Evolutionary conservation across 768 basidiomycete genomes (phyloP), one percentile per base, ranked within the genome.

Genomic region (Coprinopsis sp.): DNA sequence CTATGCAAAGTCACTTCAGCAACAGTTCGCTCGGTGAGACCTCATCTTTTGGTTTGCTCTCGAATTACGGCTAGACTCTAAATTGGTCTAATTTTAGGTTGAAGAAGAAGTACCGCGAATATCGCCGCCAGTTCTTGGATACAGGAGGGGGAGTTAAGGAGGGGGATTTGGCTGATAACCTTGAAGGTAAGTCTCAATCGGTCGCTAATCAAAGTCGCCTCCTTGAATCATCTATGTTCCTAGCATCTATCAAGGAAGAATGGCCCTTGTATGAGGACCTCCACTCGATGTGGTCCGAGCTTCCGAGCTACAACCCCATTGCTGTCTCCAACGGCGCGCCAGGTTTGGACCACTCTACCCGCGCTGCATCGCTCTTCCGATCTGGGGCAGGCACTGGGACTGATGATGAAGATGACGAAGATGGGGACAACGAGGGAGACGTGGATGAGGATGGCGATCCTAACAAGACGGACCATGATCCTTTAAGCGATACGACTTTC

Each of bases 281-380:
- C 38, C 38, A 39, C 27, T 19, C 5, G 12, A 7, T 39, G 7
- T 39, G 38, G 38, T 39, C 38, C 38, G 38, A 18, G 19, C 19
- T 39, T 19, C 38, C 38, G 21, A 39, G 27, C 38, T 39, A 39
- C 38, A 39, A 39, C 38, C 38, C 38, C 10, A 24, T 39, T 16
- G 38, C 21, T 8, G 38, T 39, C 22, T 39, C 38, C 12, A 39
- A 39, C 22, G 22, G 10, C 10, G 19, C 38, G 13, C 38, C 38
- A 39, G 38, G 38, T 24, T 8, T 23, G 27, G 38, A 39, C 27
- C 38, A 39, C 16, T 19, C 38, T 8, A 16, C 7, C 18, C 8
- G 8, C n/a, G 38, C 22, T 19, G 38, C 21, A 8, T 7, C 38
- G 5, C 16, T 39, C 21, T 39, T 39, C n/a, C n/a, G n/a, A n/a